A percentile compares a stretch with the other conserved stretches of the same genome.
Conservation (phyloP, 176 grass and related monocot species). For the Juncus effusus region DNA sequence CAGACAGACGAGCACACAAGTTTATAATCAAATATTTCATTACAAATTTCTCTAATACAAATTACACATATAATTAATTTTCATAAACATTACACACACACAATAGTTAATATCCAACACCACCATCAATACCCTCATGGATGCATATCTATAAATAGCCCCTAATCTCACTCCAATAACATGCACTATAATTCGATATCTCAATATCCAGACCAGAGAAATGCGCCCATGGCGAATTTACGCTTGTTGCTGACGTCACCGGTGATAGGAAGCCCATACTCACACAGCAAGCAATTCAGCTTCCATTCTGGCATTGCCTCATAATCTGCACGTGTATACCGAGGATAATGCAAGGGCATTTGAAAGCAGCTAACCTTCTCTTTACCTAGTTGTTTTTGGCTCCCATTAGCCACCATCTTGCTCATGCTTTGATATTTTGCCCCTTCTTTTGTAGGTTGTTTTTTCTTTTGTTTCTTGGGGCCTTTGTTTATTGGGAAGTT, state of each 20-base stretch:
- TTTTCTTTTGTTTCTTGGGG: slow-evolving; percentile 1
- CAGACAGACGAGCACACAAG: too few species aligned
- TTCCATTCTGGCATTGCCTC: slow-evolving; percentile 91
- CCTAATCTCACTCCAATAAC: background rate
- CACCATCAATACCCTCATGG: background rate
- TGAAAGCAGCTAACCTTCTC: slow-evolving; percentile 39
- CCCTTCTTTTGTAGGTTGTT: background rate
- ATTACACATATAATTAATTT: slow-evolving; percentile 15
- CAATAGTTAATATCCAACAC: background rate
- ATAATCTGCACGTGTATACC: slow-evolving; percentile 59
- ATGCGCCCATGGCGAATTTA: slow-evolving; percentile 71
- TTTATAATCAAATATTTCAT: background rate
- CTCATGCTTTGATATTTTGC: slow-evolving; percentile 17
- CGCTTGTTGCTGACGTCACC: slow-evolving; percentile 54
- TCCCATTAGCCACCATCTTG: slow-evolving; percentile 12
- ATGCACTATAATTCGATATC: background rate
- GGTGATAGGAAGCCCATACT: slow-evolving; percentile 62
- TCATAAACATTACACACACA: background rate
- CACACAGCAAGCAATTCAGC: slow-evolving; percentile 71
- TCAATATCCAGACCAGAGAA: slow-evolving; percentile 57
- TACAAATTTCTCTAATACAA: slow-evolving; percentile 8
- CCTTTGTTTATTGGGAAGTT: background rate
- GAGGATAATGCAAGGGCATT: slow-evolving; percentile 91
- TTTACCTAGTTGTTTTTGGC: slow-evolving; percentile 18
- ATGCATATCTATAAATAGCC: background rate